Percentiles rank a stretch among this genome's conserved stretches.
Conservation (phyloP, 805 yeast species). For the Candida koratica region DNA sequence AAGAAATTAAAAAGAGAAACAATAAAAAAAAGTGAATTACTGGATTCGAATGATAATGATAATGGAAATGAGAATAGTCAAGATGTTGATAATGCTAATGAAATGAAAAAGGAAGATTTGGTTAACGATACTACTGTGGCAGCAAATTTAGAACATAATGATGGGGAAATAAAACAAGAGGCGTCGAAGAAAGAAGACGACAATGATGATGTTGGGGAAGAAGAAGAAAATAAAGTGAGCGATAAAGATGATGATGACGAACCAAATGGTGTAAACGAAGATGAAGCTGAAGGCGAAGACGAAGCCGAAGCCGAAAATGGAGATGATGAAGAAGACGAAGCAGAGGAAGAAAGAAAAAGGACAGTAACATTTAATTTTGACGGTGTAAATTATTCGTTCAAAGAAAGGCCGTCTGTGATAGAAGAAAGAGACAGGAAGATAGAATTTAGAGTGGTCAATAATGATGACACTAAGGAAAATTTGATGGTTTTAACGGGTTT, state of each 20-base stretch:
- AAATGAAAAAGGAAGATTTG: constrained; percentile 4
- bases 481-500: constrained; percentile 91
- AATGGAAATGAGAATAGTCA: constrained; percentile 23
- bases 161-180: background rate
- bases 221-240: constrained; percentile 22
- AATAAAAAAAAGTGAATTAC: constrained; percentile 26
- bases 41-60: constrained; percentile 18
- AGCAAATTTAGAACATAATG: background rate
- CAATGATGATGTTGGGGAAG: background rate
- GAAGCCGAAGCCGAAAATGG: constrained; percentile 32
- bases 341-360: constrained; percentile 40
- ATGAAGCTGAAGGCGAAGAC: constrained; percentile 11
- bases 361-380: constrained; percentile 59
- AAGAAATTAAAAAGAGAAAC: constrained; percentile 18
- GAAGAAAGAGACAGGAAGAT: constrained; percentile 93
- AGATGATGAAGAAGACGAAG: constrained; percentile 43
- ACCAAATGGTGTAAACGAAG: constrained; percentile 11
- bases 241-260: constrained; percentile 21
- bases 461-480: constrained; percentile 83
- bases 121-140: no score
- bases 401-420: constrained; percentile 88
- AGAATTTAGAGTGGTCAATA: constrained; percentile 93
- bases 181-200: constrained; percentile 25
- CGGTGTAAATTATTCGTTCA: constrained; percentile 76
- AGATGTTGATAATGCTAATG: constrained; percentile 26